A percentile compares a stretch with the other conserved stretches of the same genome.
phyloP scores from a whole-genome alignment of 257 asterid species.

The Solanum ossicruentum region DNA sequence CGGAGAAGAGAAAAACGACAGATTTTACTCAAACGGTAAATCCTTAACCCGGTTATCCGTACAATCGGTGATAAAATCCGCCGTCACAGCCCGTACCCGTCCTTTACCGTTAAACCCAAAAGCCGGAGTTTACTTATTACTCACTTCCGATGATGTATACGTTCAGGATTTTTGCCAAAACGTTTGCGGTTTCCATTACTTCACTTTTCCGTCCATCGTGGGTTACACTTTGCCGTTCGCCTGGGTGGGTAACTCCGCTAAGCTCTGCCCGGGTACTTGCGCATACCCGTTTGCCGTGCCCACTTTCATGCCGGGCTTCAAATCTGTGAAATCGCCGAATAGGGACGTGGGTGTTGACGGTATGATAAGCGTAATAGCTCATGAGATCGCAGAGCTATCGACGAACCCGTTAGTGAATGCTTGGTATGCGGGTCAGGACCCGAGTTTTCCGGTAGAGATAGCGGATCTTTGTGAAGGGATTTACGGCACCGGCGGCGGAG shows the following conservation, averaged over 20 bases:
- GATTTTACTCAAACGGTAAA: slow-evolving; percentile 50
- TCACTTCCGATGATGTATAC: slow-evolving; percentile 64
- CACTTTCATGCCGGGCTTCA: slow-evolving; percentile 43
- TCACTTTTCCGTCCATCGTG: slow-evolving; percentile 80
- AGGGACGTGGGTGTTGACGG: slow-evolving; percentile 80
- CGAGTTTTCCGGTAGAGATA: slow-evolving; percentile 69
- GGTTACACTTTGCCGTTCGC: slow-evolving; percentile 93
- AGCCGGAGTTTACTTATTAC: slow-evolving; percentile 60
- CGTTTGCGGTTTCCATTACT: slow-evolving; percentile 74
- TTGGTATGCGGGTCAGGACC: slow-evolving; percentile 89
- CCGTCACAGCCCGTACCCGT: slow-evolving; percentile 45
- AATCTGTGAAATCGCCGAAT: slow-evolving; percentile 55
- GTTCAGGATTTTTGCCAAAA: slow-evolving; percentile 65
- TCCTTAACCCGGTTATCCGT: slow-evolving; percentile 58
- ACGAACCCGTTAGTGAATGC: slow-evolving; percentile 75
- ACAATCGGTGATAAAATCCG: slow-evolving; percentile 58
- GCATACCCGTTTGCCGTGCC: slow-evolving; percentile 89
- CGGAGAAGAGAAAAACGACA: slow-evolving; percentile 61
- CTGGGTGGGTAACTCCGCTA: slow-evolving; percentile 84
- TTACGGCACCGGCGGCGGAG: slow-evolving; percentile 82
- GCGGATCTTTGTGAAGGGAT: slow-evolving; percentile 92
- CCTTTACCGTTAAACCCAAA: slow-evolving; percentile 67
- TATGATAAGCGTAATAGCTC: slow-evolving; percentile 82
- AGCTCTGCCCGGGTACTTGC: slow-evolving; percentile 59
- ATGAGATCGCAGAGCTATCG: slow-evolving; percentile 74